Conservation (phyloP, 805 yeast genomes). For the Wickerhamiella brachini region DNA sequence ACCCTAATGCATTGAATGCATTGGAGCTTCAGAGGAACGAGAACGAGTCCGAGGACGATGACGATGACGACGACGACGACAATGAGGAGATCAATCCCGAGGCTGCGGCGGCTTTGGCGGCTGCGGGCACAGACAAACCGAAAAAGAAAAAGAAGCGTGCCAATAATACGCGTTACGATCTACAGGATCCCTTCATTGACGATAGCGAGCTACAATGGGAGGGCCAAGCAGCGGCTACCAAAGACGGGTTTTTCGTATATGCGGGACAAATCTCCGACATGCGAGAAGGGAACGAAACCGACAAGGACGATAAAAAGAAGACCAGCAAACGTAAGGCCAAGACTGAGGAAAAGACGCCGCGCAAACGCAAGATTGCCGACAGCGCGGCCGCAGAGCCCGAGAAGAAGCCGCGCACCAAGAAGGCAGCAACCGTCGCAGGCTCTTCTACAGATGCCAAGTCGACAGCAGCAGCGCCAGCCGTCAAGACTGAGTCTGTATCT, state of each 20-base stretch:
- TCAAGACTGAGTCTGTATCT: background rate
- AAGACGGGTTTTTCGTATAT: constrained; percentile 90
- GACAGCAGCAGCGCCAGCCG: background rate
- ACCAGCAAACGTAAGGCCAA: constrained; percentile 10
- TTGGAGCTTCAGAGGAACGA: constrained; percentile 39
- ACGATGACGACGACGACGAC: constrained; percentile 26
- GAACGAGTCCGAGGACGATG: constrained; percentile 35
- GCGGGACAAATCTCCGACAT: constrained; percentile 61
- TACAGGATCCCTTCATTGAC: constrained; percentile 90
- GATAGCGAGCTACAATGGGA: constrained; percentile 88
- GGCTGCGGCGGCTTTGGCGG: constrained; percentile 27
- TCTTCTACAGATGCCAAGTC: background rate
- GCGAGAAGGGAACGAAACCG: constrained; percentile 5
- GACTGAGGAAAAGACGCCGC: constrained; percentile 3
- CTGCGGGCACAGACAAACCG: constrained; percentile 26
- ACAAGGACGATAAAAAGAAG: constrained; percentile 13
- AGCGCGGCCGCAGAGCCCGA: background rate
- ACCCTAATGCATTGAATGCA: constrained; percentile 44
- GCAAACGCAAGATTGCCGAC: constrained; percentile 2
- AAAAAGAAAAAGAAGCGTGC: constrained; percentile 39
- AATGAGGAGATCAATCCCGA: constrained; percentile 19
- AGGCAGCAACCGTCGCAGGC: background rate
- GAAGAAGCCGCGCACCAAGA: background rate
- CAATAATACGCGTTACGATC: constrained; percentile 81
- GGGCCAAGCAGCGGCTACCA: constrained; percentile 81